These are phyloP conservation scores for Uronychia binucleata DNA, from an alignment of 73 alveolate species.

Conservation along the genomic window DNA sequence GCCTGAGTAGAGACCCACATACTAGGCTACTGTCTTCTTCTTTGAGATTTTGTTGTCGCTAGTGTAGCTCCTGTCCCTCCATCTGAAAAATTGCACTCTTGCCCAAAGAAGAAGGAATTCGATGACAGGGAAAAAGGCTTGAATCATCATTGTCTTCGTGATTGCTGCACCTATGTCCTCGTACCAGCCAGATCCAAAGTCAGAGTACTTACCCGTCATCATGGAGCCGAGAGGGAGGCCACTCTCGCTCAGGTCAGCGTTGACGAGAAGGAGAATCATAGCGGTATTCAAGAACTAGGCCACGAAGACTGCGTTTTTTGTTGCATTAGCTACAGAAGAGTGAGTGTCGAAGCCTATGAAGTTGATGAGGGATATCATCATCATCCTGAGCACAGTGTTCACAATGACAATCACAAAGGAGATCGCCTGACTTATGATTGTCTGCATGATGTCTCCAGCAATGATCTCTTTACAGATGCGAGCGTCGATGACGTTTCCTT, in stretches of 20 bases:
- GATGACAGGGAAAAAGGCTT: slow-evolving; percentile 39
- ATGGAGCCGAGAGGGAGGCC: neutral
- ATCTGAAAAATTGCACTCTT: neutral
- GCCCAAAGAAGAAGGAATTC: slow-evolving; percentile 8
- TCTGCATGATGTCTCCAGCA: neutral
- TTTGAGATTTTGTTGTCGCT: slow-evolving; percentile 17
- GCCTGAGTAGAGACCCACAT: slow-evolving; percentile 58
- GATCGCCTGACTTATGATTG: neutral
- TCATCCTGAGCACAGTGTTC: slow-evolving; percentile 31
- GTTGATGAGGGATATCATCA: slow-evolving; percentile 10
- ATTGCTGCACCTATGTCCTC: slow-evolving; percentile 54
- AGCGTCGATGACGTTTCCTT: neutral
- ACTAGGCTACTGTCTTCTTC: slow-evolving; percentile 38
- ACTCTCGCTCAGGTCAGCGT: slow-evolving; percentile 1
- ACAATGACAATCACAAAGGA: slow-evolving; percentile 25
- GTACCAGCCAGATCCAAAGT: slow-evolving; percentile 56
- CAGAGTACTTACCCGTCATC: slow-evolving; percentile 49
- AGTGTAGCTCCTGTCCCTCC: slow-evolving; percentile 1
- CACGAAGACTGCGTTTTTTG: slow-evolving; percentile 32
- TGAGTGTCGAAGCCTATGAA: slow-evolving; percentile 48
- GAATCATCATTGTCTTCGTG: slow-evolving; percentile 39
- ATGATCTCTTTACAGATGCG: neutral
- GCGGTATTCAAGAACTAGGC: slow-evolving; percentile 13
- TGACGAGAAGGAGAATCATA: slow-evolving; percentile 3
- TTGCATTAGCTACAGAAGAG: slow-evolving; percentile 22